Evolutionary conservation across 805 yeast species (phyloP).

Genomic region (Kuraishia borneana): DNA sequence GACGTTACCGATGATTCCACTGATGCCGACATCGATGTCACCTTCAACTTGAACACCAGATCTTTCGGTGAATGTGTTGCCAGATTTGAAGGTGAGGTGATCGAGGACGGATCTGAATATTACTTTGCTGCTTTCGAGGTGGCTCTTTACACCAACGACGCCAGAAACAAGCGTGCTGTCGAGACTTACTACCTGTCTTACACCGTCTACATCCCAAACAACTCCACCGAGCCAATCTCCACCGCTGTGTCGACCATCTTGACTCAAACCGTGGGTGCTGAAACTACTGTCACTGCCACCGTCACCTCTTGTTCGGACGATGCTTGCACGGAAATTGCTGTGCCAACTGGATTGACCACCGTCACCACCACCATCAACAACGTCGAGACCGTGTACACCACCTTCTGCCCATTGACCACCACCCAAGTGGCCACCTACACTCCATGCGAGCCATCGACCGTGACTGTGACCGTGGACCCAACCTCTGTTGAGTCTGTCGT

Average conservation of each 20-base stretch:
- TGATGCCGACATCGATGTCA: conserved; percentile 4
- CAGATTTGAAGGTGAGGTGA: conserved; percentile 14
- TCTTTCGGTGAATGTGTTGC: conserved; percentile 1
- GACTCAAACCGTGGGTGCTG: conserved; percentile 9
- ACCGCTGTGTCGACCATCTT: conserved; percentile 10
- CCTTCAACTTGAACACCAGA: not conserved
- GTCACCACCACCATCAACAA: conserved; percentile 5
- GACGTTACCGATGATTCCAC: conserved; percentile 8
- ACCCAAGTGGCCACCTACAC: conserved; percentile 2
- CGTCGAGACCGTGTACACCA: conserved; percentile 11
- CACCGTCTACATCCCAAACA: conserved; percentile 7
- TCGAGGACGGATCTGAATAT: conserved; percentile 7
- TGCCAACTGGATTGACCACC: conserved; percentile 4
- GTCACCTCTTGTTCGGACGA: conserved; percentile 4
- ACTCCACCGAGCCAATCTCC: conserved; percentile 5
- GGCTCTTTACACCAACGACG: conserved; percentile 8
- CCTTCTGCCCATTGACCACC: conserved; percentile 14
- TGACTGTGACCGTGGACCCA: conserved; percentile 6
- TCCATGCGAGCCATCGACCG: conserved; percentile 9
- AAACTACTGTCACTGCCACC: conserved; percentile 4
- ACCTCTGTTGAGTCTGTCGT: conserved; percentile 4
- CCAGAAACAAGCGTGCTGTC: conserved; percentile 12
- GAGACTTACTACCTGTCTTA: conserved; percentile 13
- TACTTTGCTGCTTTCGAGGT: conserved; percentile 11
- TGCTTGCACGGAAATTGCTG: conserved; percentile 6